These are phyloP conservation scores for Fusarium stilboides DNA, from an alignment of 2,329 filamentous ascomycete species.

Conservation along the genomic window DNA sequence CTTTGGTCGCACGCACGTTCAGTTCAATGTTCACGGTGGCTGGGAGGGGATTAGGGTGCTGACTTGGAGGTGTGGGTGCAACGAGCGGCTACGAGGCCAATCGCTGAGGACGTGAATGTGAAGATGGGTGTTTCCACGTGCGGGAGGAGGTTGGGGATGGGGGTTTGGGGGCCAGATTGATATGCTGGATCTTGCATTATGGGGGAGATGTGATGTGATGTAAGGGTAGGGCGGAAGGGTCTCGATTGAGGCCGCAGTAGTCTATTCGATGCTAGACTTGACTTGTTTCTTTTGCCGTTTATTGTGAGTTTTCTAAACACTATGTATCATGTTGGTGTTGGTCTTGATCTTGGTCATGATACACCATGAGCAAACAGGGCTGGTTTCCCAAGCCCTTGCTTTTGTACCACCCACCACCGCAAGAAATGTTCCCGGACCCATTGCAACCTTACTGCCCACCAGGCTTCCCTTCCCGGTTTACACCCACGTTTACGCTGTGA, in stretches of 20 bases:
- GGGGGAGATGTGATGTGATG: constrained; percentile 9
- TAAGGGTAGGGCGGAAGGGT: constrained; percentile 3
- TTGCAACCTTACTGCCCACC: constrained; percentile 20
- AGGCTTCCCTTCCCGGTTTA: not conserved
- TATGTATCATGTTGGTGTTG: not conserved
- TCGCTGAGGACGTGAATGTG: constrained; percentile 18
- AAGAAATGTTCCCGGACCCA: constrained; percentile 3
- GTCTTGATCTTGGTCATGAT: not conserved
- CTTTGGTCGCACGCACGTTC: constrained; percentile 5
- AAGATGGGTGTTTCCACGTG: constrained; percentile 38
- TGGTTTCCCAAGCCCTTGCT: not conserved
- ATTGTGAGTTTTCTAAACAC: not conserved
- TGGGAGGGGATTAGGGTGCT: constrained; percentile 11
- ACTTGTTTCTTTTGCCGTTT: constrained; percentile 1
- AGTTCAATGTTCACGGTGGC: not conserved
- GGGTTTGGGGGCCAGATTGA: constrained; percentile 40
- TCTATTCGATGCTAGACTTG: not conserved
- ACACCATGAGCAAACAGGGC: not conserved
- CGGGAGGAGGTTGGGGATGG: constrained; percentile 30
- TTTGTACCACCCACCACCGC: constrained; percentile 13
- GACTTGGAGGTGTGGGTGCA: constrained; percentile 40
- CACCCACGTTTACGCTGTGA: not conserved
- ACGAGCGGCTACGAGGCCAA: constrained; percentile 48
- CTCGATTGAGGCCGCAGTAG: constrained; percentile 27
- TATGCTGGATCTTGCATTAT: constrained; percentile 39